phyloP scores from a whole-genome alignment of 2,329 filamentous ascomycete species.

The Fusarium multiceps region DNA sequence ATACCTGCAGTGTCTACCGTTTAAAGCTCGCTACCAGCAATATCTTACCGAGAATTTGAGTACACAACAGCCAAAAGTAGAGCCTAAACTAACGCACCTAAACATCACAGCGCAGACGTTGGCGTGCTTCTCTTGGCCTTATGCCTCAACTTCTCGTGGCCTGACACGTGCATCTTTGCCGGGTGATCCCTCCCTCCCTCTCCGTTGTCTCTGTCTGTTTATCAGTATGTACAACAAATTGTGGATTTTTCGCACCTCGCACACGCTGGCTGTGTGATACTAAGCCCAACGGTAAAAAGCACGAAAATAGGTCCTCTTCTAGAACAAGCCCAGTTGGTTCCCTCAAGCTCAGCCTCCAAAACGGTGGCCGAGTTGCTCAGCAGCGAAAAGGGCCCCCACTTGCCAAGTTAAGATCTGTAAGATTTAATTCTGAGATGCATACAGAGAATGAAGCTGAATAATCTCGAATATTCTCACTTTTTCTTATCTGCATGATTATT shows the following conservation, averaged over 20 bases:
- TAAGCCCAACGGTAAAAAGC: slow-evolving; percentile 3
- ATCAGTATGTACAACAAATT: not conserved
- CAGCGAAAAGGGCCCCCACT: slow-evolving; percentile 6
- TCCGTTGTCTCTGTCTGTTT: not conserved
- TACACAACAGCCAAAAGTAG: not conserved
- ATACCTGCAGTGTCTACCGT: not conserved
- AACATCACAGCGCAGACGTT: slow-evolving; percentile 3
- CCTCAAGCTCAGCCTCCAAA: slow-evolving; percentile 34
- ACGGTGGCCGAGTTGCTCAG: slow-evolving; percentile 10
- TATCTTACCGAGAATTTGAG: not conserved
- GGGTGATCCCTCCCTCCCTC: slow-evolving; percentile 22
- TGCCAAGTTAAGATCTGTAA: slow-evolving; percentile 14
- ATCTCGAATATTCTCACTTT: slow-evolving; percentile 25
- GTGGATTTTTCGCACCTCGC: not conserved
- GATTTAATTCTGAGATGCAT: not conserved
- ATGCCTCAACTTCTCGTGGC: slow-evolving; percentile 37
- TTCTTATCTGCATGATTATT: not conserved
- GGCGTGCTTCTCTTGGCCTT: slow-evolving; percentile 5
- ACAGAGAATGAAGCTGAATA: not conserved
- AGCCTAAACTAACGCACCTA: slow-evolving; percentile 1
- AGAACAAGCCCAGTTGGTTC: slow-evolving; percentile 24
- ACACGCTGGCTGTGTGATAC: slow-evolving; percentile 24
- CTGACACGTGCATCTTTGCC: slow-evolving; percentile 50
- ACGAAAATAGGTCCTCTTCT: slow-evolving; percentile 20
- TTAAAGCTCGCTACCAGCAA: not conserved